Conservation (phyloP, 192 early-diverging fungal genomes). For the Mortierella alpina region DNA sequence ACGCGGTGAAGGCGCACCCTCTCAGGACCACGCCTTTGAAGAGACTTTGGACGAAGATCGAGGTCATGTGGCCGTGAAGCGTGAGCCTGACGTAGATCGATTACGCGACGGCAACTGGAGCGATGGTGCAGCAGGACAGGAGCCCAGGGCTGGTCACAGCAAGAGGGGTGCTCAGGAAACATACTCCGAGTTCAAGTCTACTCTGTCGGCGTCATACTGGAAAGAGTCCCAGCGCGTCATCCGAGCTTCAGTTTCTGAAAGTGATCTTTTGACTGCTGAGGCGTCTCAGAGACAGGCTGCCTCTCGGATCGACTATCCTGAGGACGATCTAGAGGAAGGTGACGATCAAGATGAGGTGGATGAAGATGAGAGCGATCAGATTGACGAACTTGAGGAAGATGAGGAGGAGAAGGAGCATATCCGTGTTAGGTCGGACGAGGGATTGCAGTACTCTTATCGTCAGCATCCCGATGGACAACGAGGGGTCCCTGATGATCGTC, state of each 20-base stretch:
- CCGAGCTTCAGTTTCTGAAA: slow-evolving; percentile 20
- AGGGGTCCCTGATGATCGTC: neutral
- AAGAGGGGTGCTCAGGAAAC: neutral
- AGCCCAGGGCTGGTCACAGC: neutral
- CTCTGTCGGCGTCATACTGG: neutral
- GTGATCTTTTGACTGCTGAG: slow-evolving; percentile 14
- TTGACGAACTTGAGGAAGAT: slow-evolving; percentile 8
- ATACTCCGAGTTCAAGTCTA: neutral
- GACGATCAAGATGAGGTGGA: neutral
- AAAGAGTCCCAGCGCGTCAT: slow-evolving; percentile 14
- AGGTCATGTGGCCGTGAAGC: neutral
- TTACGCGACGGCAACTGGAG: neutral
- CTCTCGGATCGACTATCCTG: neutral
- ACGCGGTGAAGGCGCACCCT: too few relatives aligned
- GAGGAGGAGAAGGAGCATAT: neutral
- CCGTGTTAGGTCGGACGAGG: too few relatives aligned
- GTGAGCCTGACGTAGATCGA: neutral
- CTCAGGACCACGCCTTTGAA: too few relatives aligned
- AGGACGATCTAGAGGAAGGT: neutral
- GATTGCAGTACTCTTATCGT: neutral
- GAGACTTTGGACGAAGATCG: too few relatives aligned
- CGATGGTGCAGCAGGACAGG: neutral
- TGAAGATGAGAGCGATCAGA: neutral
- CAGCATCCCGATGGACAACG: neutral
- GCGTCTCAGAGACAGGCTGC: neutral